These are phyloP conservation scores for Saccharum spontaneum DNA, from an alignment of 176 grass and related monocot genomes.

Conservation along the genomic window DNA sequence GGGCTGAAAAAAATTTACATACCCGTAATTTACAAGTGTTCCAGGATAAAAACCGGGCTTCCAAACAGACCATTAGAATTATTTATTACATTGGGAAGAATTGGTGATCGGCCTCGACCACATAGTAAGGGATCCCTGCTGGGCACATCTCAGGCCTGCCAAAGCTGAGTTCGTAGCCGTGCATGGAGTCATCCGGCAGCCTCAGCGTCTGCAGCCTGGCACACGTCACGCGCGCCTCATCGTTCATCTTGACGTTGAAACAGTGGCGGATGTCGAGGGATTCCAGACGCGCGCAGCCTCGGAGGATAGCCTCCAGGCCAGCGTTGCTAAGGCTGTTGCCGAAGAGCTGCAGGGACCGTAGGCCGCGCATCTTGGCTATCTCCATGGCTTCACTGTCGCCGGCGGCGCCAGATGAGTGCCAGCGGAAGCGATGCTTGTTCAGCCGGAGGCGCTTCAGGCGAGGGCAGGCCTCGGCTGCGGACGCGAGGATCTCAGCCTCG, in stretches of 20 bases:
- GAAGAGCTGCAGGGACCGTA: constrained; percentile 18
- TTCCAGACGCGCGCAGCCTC: background rate
- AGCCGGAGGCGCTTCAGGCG: constrained; percentile 1
- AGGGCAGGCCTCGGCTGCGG: background rate
- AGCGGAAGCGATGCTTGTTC: background rate
- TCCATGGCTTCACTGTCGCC: background rate
- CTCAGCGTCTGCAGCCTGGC: background rate
- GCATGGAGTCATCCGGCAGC: background rate
- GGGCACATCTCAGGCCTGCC: too few species aligned
- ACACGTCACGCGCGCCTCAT: background rate
- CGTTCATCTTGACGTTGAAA: constrained; percentile 1
- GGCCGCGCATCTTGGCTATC: background rate
- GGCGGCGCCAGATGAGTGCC: too few species aligned
- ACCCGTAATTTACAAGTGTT: too few species aligned
- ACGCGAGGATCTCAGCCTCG: too few species aligned
- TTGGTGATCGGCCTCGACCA: too few species aligned
- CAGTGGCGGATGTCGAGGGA: constrained; percentile 35
- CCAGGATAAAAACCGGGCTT: too few species aligned
- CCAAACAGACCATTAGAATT: too few species aligned
- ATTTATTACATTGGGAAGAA: too few species aligned
- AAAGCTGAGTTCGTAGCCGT: too few species aligned
- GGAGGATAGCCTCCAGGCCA: constrained; percentile 25
- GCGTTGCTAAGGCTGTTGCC: background rate
- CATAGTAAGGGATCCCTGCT: too few species aligned
- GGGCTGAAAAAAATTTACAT: too few species aligned